Conservation (phyloP, 2,329 filamentous ascomycete species). For the Cylindrodendrum hubeiense region DNA sequence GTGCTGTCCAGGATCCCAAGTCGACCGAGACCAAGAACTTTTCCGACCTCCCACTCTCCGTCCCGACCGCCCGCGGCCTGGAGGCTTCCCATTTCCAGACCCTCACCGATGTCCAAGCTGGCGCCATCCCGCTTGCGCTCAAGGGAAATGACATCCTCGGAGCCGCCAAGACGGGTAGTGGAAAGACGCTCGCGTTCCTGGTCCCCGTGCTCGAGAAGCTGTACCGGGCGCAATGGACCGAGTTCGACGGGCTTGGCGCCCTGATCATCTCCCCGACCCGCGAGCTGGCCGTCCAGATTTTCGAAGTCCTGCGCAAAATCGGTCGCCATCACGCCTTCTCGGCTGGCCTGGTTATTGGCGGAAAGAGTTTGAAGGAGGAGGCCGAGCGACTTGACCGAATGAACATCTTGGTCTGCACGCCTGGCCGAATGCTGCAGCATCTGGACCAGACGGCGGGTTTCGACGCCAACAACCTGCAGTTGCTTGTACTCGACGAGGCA, state of each 20-base stretch:
- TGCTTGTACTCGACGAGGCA: constrained; percentile 94
- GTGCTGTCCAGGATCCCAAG: constrained; percentile 68
- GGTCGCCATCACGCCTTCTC: constrained; percentile 92
- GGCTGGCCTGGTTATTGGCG: constrained; percentile 92
- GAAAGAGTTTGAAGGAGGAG: constrained; percentile 90
- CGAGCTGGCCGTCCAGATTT: constrained; percentile 96
- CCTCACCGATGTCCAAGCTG: constrained; percentile 91
- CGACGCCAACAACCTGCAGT: constrained; percentile 90
- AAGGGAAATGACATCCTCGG: constrained; percentile 91
- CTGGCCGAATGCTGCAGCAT: constrained; percentile 94
- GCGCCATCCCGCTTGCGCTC: constrained; percentile 88
- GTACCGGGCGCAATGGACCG: constrained; percentile 89
- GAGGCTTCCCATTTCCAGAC: constrained; percentile 89
- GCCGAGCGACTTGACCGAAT: constrained; percentile 86
- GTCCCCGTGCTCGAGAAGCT: constrained; percentile 93
- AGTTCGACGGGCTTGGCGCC: constrained; percentile 90
- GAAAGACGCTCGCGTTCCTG: constrained; percentile 94
- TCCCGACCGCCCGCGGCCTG: constrained; percentile 82
- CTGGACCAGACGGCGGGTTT: constrained; percentile 93
- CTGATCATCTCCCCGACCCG: constrained; percentile 94
- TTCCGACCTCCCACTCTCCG: constrained; percentile 86
- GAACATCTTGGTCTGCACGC: constrained; percentile 98
- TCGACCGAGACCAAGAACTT: constrained; percentile 75
- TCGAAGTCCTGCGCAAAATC: constrained; percentile 91
- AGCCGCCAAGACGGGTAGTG: constrained; percentile 94